Evolutionary conservation across 352 stramenopile genomes (phyloP).

Genomic region (Phytophthora nicotianae): DNA sequence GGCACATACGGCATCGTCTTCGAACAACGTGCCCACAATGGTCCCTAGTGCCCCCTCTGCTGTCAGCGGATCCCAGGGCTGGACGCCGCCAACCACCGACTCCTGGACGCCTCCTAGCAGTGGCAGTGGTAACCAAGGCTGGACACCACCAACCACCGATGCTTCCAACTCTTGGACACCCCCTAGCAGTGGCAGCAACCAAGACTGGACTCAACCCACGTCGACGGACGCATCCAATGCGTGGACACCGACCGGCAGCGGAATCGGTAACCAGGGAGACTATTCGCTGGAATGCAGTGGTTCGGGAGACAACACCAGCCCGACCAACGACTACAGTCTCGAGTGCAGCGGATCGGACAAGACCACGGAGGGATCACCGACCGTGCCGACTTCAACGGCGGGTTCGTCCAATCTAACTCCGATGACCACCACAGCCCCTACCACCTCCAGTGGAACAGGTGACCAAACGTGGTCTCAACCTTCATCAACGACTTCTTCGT

Average conservation of each 20-base stretch:
- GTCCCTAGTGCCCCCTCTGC: constrained; percentile 6
- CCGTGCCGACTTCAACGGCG: constrained; percentile 3
- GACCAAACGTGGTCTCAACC: constrained; percentile 1
- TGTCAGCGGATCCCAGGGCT: constrained; percentile 13
- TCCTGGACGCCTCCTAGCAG: no score
- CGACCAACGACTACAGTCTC: constrained; percentile 8
- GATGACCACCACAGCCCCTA: constrained; percentile 4
- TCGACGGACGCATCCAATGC: neutral
- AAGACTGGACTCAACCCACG: neutral
- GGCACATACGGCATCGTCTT: constrained; percentile 17
- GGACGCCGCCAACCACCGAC: constrained; percentile 1
- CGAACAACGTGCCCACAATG: constrained; percentile 24
- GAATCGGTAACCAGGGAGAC: neutral
- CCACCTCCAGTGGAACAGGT: constrained; percentile 6
- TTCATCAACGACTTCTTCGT: constrained; percentile 1
- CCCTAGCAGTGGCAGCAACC: neutral
- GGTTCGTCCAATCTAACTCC: constrained; percentile 8
- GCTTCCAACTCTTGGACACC: neutral
- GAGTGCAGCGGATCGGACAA: constrained; percentile 23
- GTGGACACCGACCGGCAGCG: no score
- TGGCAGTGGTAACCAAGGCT: no score
- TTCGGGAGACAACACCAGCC: constrained; percentile 2
- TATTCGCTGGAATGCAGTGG: constrained; percentile 21
- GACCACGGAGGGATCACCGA: constrained; percentile 3
- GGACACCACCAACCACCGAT: no score